These are phyloP conservation scores for Pneumocystis oryctolagi DNA, from an alignment of 1,139 yeast genomes.

Conservation along the genomic window DNA sequence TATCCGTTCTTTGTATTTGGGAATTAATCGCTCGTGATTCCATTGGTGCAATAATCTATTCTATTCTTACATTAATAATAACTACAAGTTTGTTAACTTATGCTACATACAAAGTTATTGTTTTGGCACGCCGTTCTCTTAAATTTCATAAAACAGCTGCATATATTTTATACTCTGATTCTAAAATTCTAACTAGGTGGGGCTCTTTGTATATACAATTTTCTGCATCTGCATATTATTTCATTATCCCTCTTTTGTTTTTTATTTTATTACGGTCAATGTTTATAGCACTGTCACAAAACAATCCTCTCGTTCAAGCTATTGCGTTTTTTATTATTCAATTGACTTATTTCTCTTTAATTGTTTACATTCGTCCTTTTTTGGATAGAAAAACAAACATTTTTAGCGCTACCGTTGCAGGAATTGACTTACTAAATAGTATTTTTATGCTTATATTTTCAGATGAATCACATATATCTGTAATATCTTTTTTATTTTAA, in stretches of 20 bases:
- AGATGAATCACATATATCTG: slow-evolving; percentile 28
- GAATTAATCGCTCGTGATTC: slow-evolving; percentile 74
- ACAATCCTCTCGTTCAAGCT: slow-evolving; percentile 66
- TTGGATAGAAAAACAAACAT: slow-evolving; percentile 90
- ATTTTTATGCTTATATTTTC: slow-evolving; percentile 82
- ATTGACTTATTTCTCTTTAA: slow-evolving; percentile 43
- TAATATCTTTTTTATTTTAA: not conserved
- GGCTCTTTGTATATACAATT: slow-evolving; percentile 88
- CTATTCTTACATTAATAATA: slow-evolving; percentile 49
- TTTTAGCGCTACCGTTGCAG: slow-evolving; percentile 72
- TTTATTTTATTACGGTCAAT: slow-evolving; percentile 63
- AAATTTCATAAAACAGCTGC: slow-evolving; percentile 80
- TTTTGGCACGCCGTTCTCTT: slow-evolving; percentile 57
- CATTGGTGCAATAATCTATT: slow-evolving; percentile 66
- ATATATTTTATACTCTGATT: slow-evolving; percentile 74
- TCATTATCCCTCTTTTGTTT: slow-evolving; percentile 47
- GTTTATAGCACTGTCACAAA: slow-evolving; percentile 75
- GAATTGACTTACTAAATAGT: slow-evolving; percentile 67
- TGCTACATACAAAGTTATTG: slow-evolving; percentile 58
- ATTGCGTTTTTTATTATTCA: slow-evolving; percentile 64
- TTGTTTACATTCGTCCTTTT: slow-evolving; percentile 68
- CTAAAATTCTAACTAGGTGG: slow-evolving; percentile 63
- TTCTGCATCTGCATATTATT: slow-evolving; percentile 77
- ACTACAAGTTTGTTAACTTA: slow-evolving; percentile 47
- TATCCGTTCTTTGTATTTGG: slow-evolving; percentile 74